Conservation (phyloP, 495 filamentous ascomycete genomes). For the Cryomyces minteri region DNA sequence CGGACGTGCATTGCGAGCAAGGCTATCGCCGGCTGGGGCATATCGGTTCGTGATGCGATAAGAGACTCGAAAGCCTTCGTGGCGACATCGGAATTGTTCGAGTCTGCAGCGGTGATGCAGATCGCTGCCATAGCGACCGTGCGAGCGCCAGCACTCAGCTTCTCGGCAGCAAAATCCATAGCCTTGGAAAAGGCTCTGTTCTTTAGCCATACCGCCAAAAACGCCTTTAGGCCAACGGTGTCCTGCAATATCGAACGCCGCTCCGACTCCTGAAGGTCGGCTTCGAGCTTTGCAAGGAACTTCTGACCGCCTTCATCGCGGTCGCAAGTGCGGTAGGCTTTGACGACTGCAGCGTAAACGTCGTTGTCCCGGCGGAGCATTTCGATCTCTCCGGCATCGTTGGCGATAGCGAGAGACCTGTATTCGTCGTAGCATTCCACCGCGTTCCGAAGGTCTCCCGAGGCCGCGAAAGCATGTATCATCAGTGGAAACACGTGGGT, state of each 20-base stretch:
- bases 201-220: conserved; percentile 53
- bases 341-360: conserved; percentile 76
- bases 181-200: conserved; percentile 46
- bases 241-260: conserved; percentile 43
- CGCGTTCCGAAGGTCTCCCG: conserved; percentile 68
- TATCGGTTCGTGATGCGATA: conserved; percentile 22
- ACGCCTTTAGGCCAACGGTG: conserved; percentile 48
- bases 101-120: conserved; percentile 59
- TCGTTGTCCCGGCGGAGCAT: conserved; percentile 58
- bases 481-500: conserved; percentile 74
- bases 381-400: conserved; percentile 56
- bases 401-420: conserved; percentile 58
- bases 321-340: conserved; percentile 65
- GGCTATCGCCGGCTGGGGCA: conserved; percentile 53
- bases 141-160: conserved; percentile 28
- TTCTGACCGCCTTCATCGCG: conserved; percentile 58
- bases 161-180: conserved; percentile 35
- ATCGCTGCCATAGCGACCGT: conserved; percentile 37
- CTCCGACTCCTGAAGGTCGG: conserved; percentile 27
- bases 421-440: conserved; percentile 94
- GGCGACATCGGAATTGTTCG: conserved; percentile 50
- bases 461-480: conserved; percentile 75
- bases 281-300: conserved; percentile 64
- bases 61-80: conserved; percentile 40
- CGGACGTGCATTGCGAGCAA: conserved; percentile 75